phyloP scores from a whole-genome alignment of 225 moss, liverwort and hornwort genomes.

The Climacium dendroides region DNA sequence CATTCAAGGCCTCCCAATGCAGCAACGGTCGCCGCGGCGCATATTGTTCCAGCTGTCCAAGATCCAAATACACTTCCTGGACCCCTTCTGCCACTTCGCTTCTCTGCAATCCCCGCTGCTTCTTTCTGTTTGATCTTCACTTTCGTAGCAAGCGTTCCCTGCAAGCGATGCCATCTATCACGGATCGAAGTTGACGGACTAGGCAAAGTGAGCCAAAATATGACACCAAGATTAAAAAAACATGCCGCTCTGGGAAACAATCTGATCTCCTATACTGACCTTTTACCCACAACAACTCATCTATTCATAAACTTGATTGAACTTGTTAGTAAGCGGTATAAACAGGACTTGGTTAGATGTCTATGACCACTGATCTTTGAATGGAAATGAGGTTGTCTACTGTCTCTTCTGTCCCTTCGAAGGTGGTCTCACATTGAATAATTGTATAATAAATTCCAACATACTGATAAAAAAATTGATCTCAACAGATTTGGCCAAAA shows the following conservation, averaged over 20 bases:
- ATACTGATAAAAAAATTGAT: not conserved
- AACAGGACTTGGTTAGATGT: not conserved
- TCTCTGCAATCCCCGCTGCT: slow-evolving; percentile 84
- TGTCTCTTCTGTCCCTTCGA: not conserved
- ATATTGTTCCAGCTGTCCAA: slow-evolving; percentile 71
- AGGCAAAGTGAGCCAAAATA: not conserved
- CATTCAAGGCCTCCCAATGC: slow-evolving; percentile 47
- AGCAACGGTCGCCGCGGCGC: slow-evolving; percentile 47
- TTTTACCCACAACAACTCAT: not conserved
- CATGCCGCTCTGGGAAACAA: not conserved
- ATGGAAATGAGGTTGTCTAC: not conserved
- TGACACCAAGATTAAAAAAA: not conserved
- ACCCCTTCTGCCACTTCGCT: slow-evolving; percentile 84
- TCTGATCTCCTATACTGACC: not conserved
- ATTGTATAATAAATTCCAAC: not conserved
- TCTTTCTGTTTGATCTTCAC: slow-evolving; percentile 83
- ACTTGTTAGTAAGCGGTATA: not conserved
- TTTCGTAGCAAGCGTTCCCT: slow-evolving; percentile 87
- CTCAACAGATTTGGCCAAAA: not conserved
- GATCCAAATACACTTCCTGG: slow-evolving; percentile 87
- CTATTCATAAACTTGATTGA: not conserved
- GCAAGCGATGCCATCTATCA: not conserved
- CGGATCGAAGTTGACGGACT: not conserved
- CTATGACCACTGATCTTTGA: not conserved
- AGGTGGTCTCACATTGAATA: not conserved